Base-by-base conservation (phyloP, 306 rosid genomes). In the Vigna trinervia region DNA sequence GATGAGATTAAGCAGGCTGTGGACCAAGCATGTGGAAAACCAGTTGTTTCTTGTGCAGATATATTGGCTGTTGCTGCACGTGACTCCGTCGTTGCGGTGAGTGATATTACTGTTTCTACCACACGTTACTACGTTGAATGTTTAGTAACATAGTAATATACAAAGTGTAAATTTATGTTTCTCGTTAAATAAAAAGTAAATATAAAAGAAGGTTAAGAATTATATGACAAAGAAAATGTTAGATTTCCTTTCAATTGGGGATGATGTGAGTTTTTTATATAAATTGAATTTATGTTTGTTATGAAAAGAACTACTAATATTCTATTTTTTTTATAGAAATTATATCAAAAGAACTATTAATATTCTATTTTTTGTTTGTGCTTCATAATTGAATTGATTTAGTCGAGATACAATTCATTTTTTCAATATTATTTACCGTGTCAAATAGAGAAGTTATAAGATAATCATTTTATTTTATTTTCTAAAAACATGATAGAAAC, bases 21-120 rank as follows among this genome's bases (percentile, higher is more conserved):
- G 3, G 87, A 86, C 22, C 1, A 50, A 32, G 82, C 83, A 4
- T 86, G 89, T 23, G 85, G 83, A 34, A 52, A 75, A 30, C 81
- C 87, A 1, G 51, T 83, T 41, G 82, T 86, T 67, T 86, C 89
- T 39, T 86, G 89, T 8, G 89, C 89, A 3, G 89, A 86, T 32
- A 86, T 86, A 2, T 52, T 86, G 48, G 85, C 87, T 2, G 43
- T 83, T 5, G 87, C 87, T 0, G 89, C 89, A 6, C 41, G 87
- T 48, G 89, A 86, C 63, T 83, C 87, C 0, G 87, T 86, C 0
- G 85, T 73, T 20, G 82, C 79, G 12, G 87, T 66, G n/a, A 66
- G 71, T 36, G 8, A 36, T 36, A 36, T 0, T 65, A 39, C 6
- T 83, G 5, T 3, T 32, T 19, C 14, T 28, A n/a, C 2, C 12